Evolutionary conservation across 352 stramenopile species (phyloP).

Genomic region (Phytophthora tubulina): DNA sequence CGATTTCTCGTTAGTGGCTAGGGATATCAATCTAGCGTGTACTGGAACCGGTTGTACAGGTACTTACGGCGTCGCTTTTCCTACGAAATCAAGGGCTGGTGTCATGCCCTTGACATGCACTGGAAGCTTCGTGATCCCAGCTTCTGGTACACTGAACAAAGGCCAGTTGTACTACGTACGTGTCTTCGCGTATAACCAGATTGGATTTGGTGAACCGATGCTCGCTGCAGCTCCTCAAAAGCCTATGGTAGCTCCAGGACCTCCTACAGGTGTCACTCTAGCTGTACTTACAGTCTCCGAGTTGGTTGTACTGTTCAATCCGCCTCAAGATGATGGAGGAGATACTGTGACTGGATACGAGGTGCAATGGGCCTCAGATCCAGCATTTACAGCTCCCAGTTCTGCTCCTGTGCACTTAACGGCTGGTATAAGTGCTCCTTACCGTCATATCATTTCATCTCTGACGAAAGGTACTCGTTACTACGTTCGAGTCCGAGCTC

Average conservation of each 20-base stretch:
- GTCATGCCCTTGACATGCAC: slow-evolving; percentile 79
- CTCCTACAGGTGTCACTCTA: slow-evolving; percentile 77
- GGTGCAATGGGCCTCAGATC: slow-evolving; percentile 91
- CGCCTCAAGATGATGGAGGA: slow-evolving; percentile 84
- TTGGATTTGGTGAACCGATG: slow-evolving; percentile 90
- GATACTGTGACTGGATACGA: slow-evolving; percentile 92
- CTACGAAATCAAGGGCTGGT: slow-evolving; percentile 75
- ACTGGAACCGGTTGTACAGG: slow-evolving; percentile 32
- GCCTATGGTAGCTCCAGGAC: slow-evolving; percentile 81
- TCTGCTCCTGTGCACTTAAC: slow-evolving; percentile 61
- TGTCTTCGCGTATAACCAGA: slow-evolving; percentile 95
- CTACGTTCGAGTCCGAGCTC: slow-evolving; percentile 76
- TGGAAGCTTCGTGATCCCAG: slow-evolving; percentile 83
- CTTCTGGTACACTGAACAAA: slow-evolving; percentile 76
- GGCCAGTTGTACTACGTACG: slow-evolving; percentile 94
- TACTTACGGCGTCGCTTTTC: slow-evolving; percentile 52
- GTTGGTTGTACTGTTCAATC: slow-evolving; percentile 91
- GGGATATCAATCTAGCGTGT: slow-evolving; percentile 31
- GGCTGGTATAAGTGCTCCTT: slow-evolving; percentile 62
- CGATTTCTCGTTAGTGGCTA: slow-evolving; percentile 72
- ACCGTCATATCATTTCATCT: slow-evolving; percentile 61
- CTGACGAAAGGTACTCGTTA: slow-evolving; percentile 77
- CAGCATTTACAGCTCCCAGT: slow-evolving; percentile 70
- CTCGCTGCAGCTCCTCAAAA: slow-evolving; percentile 67
- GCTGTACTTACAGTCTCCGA: slow-evolving; percentile 82